phyloP scores from a whole-genome alignment of 2,329 filamentous ascomycete genomes.

The Penicillium sp. region DNA sequence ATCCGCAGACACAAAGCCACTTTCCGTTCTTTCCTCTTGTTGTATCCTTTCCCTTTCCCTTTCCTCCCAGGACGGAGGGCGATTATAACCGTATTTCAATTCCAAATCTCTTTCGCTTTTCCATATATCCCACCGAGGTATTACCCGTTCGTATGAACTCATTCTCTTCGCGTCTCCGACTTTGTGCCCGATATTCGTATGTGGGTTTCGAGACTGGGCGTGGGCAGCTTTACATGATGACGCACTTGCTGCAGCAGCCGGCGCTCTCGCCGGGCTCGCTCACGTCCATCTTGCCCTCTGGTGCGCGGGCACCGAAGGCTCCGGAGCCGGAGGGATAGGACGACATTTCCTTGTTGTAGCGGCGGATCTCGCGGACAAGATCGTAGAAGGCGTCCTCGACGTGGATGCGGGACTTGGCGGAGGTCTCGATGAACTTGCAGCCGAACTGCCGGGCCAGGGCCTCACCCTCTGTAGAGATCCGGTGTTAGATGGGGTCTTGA shows the following conservation, averaged over 20 bases:
- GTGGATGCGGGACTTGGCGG: conserved; percentile 95
- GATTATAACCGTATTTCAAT: background rate
- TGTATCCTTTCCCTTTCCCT: conserved; percentile 1
- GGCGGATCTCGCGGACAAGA: conserved; percentile 94
- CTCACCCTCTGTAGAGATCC: conserved; percentile 70
- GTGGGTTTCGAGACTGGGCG: conserved; percentile 1
- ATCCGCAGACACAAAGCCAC: background rate
- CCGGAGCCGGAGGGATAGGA: conserved; percentile 71
- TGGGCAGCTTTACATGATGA: conserved; percentile 63
- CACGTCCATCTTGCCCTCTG: conserved; percentile 72
- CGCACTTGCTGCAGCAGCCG: conserved; percentile 82
- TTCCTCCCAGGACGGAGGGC: background rate
- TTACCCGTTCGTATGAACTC: conserved; percentile 12
- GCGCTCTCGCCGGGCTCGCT: conserved; percentile 51
- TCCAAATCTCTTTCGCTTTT: background rate
- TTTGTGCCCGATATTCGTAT: conserved; percentile 19
- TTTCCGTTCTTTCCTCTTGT: background rate
- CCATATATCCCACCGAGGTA: background rate
- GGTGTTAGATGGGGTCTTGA: background rate
- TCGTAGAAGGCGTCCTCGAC: conserved; percentile 99
- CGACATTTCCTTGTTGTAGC: conserved; percentile 98
- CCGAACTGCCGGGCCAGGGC: conserved; percentile 80
- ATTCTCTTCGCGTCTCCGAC: conserved; percentile 3
- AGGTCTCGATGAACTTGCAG: conserved; percentile 99
- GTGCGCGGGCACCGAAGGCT: conserved; percentile 60